These are phyloP conservation scores for Hygrocybe punicea DNA, from an alignment of 768 basidiomycete species.

Conservation along the genomic window DNA sequence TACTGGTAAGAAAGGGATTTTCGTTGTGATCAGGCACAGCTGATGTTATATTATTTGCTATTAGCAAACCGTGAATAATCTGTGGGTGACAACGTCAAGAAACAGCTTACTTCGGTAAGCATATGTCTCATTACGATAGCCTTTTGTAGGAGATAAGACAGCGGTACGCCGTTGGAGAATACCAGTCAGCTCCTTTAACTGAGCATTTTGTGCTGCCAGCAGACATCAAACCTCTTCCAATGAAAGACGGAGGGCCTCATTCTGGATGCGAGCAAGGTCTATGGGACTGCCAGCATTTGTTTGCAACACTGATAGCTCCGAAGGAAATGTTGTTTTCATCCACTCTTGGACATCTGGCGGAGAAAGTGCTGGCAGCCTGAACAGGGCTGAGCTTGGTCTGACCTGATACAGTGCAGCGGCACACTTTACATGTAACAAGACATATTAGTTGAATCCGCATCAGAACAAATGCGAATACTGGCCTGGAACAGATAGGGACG, in stretches of 20 bases:
- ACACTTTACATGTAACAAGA: conserved; percentile 14
- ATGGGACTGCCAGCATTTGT: conserved; percentile 17
- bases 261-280: conserved; percentile 20
- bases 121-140: not conserved
- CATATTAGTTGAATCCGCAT: too few relatives aligned
- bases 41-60: not conserved
- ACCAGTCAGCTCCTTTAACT: not conserved
- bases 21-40: too few relatives aligned
- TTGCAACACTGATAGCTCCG: conserved; percentile 19
- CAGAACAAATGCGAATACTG: not conserved
- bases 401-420: conserved; percentile 23
- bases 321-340: conserved; percentile 22
- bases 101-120: not conserved
- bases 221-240: conserved; percentile 18
- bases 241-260: conserved; percentile 14
- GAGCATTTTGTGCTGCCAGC: not conserved
- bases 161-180: not conserved
- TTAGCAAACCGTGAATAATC: not conserved
- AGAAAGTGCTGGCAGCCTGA: conserved; percentile 24
- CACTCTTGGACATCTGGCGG: conserved; percentile 10
- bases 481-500: conserved; percentile 23
- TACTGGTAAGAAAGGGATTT: too few relatives aligned
- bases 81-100: not conserved
- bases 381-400: conserved; percentile 23
- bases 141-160: not conserved